These are phyloP conservation scores for Pulveroboletus ravenelii DNA, from an alignment of 768 basidiomycete species.

Conservation along the genomic window DNA sequence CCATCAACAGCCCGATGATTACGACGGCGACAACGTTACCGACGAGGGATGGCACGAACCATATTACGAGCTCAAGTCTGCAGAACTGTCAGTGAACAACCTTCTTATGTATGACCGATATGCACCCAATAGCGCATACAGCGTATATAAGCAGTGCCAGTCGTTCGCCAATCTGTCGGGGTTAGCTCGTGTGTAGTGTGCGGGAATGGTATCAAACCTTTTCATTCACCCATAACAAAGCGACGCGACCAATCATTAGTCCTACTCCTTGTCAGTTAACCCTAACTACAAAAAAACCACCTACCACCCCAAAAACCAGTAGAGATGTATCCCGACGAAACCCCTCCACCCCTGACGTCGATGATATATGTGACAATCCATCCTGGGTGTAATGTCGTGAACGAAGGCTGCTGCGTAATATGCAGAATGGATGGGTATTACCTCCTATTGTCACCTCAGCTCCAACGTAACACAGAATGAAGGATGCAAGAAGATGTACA, in stretches of 20 bases:
- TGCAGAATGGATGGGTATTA: slow-evolving; percentile 3
- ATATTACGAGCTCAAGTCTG: slow-evolving; percentile 62
- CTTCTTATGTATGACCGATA: not conserved
- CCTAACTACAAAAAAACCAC: not conserved
- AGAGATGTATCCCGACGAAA: slow-evolving; percentile 44
- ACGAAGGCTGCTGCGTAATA: not conserved
- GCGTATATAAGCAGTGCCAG: slow-evolving; percentile 28
- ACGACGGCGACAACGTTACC: slow-evolving; percentile 61
- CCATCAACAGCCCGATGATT: slow-evolving; percentile 63
- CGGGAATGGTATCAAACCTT: slow-evolving; percentile 13
- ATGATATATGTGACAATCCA: slow-evolving; percentile 65
- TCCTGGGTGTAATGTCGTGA: slow-evolving; percentile 30
- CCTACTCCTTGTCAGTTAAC: slow-evolving; percentile 10
- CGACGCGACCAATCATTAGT: slow-evolving; percentile 28
- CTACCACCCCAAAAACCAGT: slow-evolving; percentile 35
- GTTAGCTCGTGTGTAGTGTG: not conserved
- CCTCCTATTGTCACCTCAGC: slow-evolving; percentile 49
- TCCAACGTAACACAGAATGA: slow-evolving; percentile 46
- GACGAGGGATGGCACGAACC: slow-evolving; percentile 64
- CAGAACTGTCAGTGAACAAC: not conserved
- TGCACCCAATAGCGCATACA: slow-evolving; percentile 28
- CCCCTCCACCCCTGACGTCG: slow-evolving; percentile 39
- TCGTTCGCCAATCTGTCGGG: slow-evolving; percentile 29
- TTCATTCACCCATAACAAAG: slow-evolving; percentile 26
- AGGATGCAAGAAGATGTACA: slow-evolving; percentile 45